Evolutionary conservation across 2,329 filamentous ascomycete species (phyloP).

Genomic region (Diaporthe sp.): DNA sequence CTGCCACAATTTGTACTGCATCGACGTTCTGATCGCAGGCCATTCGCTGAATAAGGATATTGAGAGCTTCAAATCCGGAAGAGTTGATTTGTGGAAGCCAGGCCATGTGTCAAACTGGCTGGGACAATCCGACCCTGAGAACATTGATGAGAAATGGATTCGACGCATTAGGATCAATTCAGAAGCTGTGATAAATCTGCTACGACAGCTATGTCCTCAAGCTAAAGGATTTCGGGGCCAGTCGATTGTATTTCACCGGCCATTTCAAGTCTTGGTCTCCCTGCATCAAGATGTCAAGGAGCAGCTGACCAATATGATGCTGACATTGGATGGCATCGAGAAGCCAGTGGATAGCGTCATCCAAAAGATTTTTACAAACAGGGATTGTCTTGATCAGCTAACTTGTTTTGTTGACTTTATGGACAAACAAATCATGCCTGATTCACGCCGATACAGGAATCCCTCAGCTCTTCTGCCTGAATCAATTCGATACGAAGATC

Average conservation of each 20-base stretch:
- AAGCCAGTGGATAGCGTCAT: rapidly evolving
- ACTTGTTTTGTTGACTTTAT: constrained; percentile 10
- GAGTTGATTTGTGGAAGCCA: not conserved
- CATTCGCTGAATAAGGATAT: not conserved
- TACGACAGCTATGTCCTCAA: not conserved
- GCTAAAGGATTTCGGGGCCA: no score
- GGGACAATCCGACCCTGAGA: rapidly evolving
- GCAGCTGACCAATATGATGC: not conserved
- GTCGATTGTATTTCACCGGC: not conserved
- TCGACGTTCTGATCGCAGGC: not conserved
- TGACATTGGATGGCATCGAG: no score
- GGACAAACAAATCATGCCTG: constrained; percentile 13
- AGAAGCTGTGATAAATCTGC: not conserved
- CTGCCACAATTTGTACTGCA: not conserved
- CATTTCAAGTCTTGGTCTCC: not conserved
- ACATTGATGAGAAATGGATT: not conserved
- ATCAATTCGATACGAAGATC: not conserved
- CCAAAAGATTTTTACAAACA: rapidly evolving
- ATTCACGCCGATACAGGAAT: not conserved
- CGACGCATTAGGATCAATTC: constrained; percentile 11
- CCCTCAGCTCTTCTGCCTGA: rapidly evolving
- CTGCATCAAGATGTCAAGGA: not conserved
- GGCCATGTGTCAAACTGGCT: not conserved
- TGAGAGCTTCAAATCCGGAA: not conserved
- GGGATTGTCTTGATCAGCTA: not conserved